phyloP scores from a whole-genome alignment of 2,329 filamentous ascomycete species.

The Chaetomiaceae sp. region DNA sequence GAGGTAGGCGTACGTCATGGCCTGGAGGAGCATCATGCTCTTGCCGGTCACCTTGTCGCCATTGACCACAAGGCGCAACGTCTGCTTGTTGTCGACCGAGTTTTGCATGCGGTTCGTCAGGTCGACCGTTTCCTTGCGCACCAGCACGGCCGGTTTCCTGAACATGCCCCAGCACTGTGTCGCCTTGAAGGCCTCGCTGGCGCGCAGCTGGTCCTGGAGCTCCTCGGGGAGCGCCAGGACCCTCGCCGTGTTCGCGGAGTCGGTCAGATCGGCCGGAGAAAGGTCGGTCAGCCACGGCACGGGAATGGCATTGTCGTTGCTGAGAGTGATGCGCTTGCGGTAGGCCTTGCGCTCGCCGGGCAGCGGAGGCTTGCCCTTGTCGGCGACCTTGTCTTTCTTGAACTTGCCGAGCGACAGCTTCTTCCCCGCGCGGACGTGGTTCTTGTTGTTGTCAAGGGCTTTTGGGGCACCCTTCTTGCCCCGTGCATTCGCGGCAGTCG shows the following conservation, averaged over 20 bases:
- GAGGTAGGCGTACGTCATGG: slow-evolving; percentile 73
- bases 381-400: slow-evolving; percentile 47
- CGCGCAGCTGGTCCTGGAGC: slow-evolving; percentile 73
- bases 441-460: background rate
- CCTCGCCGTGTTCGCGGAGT: slow-evolving; percentile 54
- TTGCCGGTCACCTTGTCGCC: slow-evolving; percentile 77
- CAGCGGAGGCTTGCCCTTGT: slow-evolving; percentile 52
- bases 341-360: slow-evolving; percentile 81
- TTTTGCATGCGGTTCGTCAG: slow-evolving; percentile 60
- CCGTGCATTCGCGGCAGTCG: slow-evolving; percentile 30
- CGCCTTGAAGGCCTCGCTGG: slow-evolving; percentile 85
- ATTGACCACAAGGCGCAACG: slow-evolving; percentile 61
- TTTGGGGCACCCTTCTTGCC: background rate
- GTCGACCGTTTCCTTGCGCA: slow-evolving; percentile 73
- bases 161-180: slow-evolving; percentile 88
- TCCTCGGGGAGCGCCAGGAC: slow-evolving; percentile 65
- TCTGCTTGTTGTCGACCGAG: slow-evolving; percentile 50
- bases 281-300: slow-evolving; percentile 65
- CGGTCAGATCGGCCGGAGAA: slow-evolving; percentile 49
- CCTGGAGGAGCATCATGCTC: slow-evolving; percentile 80
- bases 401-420: slow-evolving; percentile 35
- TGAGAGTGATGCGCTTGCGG: slow-evolving; percentile 84
- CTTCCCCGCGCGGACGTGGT: slow-evolving; percentile 37
- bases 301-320: slow-evolving; percentile 86
- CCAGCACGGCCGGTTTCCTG: slow-evolving; percentile 70